Evolutionary conservation across 2,329 filamentous ascomycete genomes (phyloP).

Genomic region (Aspergillus pseudonomiae): DNA sequence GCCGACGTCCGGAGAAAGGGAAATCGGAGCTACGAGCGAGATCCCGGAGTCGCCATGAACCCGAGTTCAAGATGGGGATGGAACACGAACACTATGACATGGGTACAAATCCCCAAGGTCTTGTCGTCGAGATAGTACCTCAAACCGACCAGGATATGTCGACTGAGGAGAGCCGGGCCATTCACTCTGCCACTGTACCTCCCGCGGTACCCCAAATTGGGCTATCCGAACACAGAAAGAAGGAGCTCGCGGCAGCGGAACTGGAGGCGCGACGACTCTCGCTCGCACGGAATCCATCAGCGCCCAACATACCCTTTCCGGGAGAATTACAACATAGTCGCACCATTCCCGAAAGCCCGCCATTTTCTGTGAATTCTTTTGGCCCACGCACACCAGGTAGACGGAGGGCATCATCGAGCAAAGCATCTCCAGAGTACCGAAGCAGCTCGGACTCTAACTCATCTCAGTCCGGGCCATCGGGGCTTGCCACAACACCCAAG

Average conservation of each 20-base stretch:
- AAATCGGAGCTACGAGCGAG: slow-evolving; percentile 37
- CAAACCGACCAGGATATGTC: slow-evolving; percentile 5
- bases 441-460: slow-evolving; percentile 45
- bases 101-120: slow-evolving; percentile 12
- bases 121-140: slow-evolving; percentile 9
- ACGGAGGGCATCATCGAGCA: slow-evolving; percentile 37
- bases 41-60: slow-evolving; percentile 40
- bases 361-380: slow-evolving; percentile 35
- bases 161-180: slow-evolving; percentile 28
- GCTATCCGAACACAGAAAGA: slow-evolving; percentile 68
- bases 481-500: slow-evolving; percentile 86
- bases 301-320: slow-evolving; percentile 78
- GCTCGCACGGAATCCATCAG: slow-evolving; percentile 76
- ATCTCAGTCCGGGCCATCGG: slow-evolving; percentile 60
- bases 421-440: slow-evolving; percentile 42
- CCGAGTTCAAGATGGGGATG: slow-evolving; percentile 24
- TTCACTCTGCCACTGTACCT: slow-evolving; percentile 25
- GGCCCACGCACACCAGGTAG: slow-evolving; percentile 37
- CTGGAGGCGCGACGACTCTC: slow-evolving; percentile 87
- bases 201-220: slow-evolving; percentile 27
- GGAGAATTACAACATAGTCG: slow-evolving; percentile 51
- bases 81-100: slow-evolving; percentile 16
- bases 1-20: slow-evolving; percentile 50
- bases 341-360: slow-evolving; percentile 50
- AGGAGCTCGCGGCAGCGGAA: slow-evolving; percentile 77